A percentile compares a stretch with the other conserved stretches of the same genome.
Evolutionary conservation across 495 filamentous ascomycete species (phyloP).

Genomic region (Talaromyces thailandensis): DNA sequence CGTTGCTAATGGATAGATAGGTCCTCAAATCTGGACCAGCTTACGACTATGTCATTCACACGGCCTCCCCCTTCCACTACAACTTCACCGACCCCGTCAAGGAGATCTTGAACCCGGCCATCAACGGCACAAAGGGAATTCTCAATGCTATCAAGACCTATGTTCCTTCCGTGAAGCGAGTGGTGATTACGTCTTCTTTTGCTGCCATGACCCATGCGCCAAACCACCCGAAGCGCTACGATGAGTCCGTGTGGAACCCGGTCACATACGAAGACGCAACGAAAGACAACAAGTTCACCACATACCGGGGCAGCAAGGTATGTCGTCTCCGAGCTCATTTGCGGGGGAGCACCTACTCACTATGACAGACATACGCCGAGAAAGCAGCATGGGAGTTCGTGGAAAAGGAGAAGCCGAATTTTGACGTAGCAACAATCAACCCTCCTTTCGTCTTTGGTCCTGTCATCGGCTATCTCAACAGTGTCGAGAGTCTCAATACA

Average conservation of each 20-base stretch:
- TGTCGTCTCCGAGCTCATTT: neutral
- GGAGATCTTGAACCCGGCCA: constrained; percentile 75
- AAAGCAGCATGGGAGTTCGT: constrained; percentile 77
- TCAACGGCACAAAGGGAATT: constrained; percentile 77
- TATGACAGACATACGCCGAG: constrained; percentile 44
- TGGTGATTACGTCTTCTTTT: constrained; percentile 82
- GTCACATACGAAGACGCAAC: constrained; percentile 61
- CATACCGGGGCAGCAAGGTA: constrained; percentile 64
- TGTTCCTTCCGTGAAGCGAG: constrained; percentile 69
- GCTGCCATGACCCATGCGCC: constrained; percentile 57
- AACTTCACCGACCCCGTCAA: constrained; percentile 61
- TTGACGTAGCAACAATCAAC: constrained; percentile 65
- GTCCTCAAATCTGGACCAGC: constrained; percentile 60
- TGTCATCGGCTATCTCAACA: constrained; percentile 55
- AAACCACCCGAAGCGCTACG: constrained; percentile 48
- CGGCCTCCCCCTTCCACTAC: constrained; percentile 79
- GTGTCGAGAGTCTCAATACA: constrained; percentile 59
- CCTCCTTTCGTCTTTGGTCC: constrained; percentile 67
- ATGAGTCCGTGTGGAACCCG: constrained; percentile 77
- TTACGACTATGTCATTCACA: constrained; percentile 82
- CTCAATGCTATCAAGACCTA: constrained; percentile 64
- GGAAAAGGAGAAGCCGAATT: constrained; percentile 69
- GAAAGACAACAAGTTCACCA: constrained; percentile 37
- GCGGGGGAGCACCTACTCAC: constrained; percentile 4
- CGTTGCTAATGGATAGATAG: constrained; percentile 11